Conservation (phyloP, 2,329 filamentous ascomycete species). For the Calonectria henricotiae region DNA sequence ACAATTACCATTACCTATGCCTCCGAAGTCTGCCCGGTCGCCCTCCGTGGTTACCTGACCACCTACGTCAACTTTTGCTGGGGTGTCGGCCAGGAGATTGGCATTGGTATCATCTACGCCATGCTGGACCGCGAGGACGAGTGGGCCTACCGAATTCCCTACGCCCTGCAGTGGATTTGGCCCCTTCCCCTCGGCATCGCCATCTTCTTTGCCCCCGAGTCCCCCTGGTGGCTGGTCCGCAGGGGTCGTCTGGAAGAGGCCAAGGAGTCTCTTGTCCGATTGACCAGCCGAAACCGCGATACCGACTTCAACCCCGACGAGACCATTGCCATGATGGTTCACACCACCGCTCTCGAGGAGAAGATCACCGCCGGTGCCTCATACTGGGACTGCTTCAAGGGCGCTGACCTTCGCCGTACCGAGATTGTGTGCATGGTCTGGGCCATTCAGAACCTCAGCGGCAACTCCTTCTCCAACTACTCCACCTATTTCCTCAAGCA, state of each 20-base stretch:
- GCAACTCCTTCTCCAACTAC: conserved; percentile 77
- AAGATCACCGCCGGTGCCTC: conserved; percentile 81
- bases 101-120: conserved; percentile 80
- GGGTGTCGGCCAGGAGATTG: conserved; percentile 83
- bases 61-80: conserved; percentile 86
- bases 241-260: conserved; percentile 77
- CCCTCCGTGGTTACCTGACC: conserved; percentile 80
- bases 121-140: conserved; percentile 78
- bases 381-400: conserved; percentile 89
- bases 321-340: conserved; percentile 92
- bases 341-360: conserved; percentile 87
- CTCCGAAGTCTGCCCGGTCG: conserved; percentile 81
- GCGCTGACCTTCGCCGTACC: conserved; percentile 83
- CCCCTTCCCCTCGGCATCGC: conserved; percentile 77
- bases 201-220: conserved; percentile 79
- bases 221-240: conserved; percentile 84
- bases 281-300: conserved; percentile 76
- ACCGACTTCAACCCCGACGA: conserved; percentile 86
- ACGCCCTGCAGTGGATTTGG: conserved; percentile 86
- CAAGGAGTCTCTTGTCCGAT: conserved; percentile 75
- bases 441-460: conserved; percentile 76
- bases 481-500: conserved; percentile 76
- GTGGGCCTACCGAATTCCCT: conserved; percentile 81
- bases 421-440: conserved; percentile 78
- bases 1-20: conserved; percentile 77